These are phyloP conservation scores for Chaetomidium leptoderma DNA, from an alignment of 495 filamentous ascomycete species.

Conservation along the genomic window DNA sequence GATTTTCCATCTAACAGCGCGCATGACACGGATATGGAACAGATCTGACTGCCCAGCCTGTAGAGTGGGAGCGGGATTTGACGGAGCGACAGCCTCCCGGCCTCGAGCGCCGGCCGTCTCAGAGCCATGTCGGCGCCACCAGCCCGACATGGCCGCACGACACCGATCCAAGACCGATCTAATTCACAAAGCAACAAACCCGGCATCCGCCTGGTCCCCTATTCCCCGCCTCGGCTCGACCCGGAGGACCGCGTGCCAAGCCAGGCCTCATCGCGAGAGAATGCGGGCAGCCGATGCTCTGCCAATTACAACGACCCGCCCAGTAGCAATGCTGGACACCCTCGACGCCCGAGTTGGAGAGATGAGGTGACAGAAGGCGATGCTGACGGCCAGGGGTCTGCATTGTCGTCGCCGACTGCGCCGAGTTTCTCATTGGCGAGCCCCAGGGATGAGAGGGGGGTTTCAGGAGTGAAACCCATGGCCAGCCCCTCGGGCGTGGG, in stretches of 20 bases:
- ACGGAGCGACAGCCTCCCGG: slow-evolving; percentile 29
- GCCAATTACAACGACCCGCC: slow-evolving; percentile 26
- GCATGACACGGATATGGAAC: slow-evolving; percentile 36
- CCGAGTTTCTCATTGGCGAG: slow-evolving; percentile 39
- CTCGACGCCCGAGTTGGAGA: slow-evolving; percentile 16
- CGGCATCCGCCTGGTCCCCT: slow-evolving; percentile 52
- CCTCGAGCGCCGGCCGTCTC: slow-evolving; percentile 27
- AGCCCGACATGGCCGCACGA: slow-evolving; percentile 32
- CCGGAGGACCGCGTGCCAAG: slow-evolving; percentile 32
- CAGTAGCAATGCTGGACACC: slow-evolving; percentile 12
- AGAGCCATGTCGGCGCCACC: slow-evolving; percentile 38
- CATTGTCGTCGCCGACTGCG: slow-evolving; percentile 35
- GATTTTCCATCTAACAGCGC: slow-evolving; percentile 8
- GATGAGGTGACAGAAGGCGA: slow-evolving; percentile 16
- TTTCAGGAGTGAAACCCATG: slow-evolving; percentile 47
- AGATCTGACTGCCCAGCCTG: slow-evolving; percentile 28
- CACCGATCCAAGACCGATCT: slow-evolving; percentile 54
- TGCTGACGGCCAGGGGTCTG: slow-evolving; percentile 32
- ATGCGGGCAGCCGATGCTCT: slow-evolving; percentile 19
- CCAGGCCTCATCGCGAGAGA: slow-evolving; percentile 30
- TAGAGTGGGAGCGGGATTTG: slow-evolving; percentile 25
- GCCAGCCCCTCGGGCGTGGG: slow-evolving; percentile 33
- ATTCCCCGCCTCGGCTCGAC: slow-evolving; percentile 44
- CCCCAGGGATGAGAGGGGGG: slow-evolving; percentile 36
- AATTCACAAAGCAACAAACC: slow-evolving; percentile 52